phyloP scores from a whole-genome alignment of 768 basidiomycete species.

The Lactifluus volemus region DNA sequence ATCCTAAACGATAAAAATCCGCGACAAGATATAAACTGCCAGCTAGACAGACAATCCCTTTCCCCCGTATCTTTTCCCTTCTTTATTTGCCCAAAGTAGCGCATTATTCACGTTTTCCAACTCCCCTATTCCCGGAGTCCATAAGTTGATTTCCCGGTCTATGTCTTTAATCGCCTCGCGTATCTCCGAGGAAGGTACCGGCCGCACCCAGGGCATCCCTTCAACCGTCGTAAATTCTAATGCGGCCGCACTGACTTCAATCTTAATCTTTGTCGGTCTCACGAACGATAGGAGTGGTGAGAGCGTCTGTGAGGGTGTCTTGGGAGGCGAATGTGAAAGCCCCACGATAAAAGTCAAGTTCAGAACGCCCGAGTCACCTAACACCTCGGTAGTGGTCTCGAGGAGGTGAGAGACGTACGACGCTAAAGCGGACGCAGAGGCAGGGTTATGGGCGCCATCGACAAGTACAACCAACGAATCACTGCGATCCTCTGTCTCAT shows the following conservation, averaged over 20 bases:
- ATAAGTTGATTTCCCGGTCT: constrained; percentile 39
- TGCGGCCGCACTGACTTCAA: constrained; percentile 43
- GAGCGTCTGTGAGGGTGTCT: constrained; percentile 66
- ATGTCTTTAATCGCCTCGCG: constrained; percentile 36
- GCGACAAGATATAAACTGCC: constrained; percentile 95
- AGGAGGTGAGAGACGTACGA: constrained; percentile 47
- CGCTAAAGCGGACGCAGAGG: constrained; percentile 61
- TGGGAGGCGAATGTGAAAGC: constrained; percentile 82
- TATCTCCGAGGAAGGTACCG: constrained; percentile 47
- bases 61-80: constrained; percentile 18
- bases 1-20: constrained; percentile 65
- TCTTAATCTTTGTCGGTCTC: constrained; percentile 12
- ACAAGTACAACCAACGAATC: constrained; percentile 45
- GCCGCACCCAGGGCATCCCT: constrained; percentile 91
- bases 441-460: constrained; percentile 92
- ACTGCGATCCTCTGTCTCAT: neutral
- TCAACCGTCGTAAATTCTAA: constrained; percentile 66
- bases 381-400: constrained; percentile 20
- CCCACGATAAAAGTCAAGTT: constrained; percentile 64
- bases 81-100: constrained; percentile 32
- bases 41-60: constrained; percentile 57
- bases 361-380: constrained; percentile 24
- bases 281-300: constrained; percentile 49
- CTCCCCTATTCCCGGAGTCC: constrained; percentile 31
- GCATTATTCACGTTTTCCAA: constrained; percentile 35